These are phyloP conservation scores for Mercurialis annua DNA, from an alignment of 345 rosid species.

Conservation along the genomic window DNA sequence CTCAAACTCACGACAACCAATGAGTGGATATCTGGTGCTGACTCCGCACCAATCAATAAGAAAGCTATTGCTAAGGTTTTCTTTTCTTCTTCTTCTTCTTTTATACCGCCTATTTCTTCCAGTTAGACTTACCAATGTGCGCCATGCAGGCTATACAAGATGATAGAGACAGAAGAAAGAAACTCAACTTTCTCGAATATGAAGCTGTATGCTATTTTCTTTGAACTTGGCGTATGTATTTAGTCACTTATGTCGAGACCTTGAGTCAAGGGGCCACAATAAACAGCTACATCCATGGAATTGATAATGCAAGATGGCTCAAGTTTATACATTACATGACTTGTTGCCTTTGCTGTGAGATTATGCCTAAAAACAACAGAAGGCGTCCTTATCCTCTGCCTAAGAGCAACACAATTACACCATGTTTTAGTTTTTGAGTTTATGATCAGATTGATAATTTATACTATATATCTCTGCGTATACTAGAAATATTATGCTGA, in stretches of 20 bases:
- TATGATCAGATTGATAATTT: neutral
- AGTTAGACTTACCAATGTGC: slow-evolving; percentile 13
- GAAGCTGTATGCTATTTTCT: slow-evolving; percentile 76
- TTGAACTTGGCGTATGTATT: slow-evolving; percentile 25
- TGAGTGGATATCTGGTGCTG: slow-evolving; percentile 69
- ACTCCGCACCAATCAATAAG: slow-evolving; percentile 70
- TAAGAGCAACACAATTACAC: neutral
- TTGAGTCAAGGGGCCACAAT: neutral
- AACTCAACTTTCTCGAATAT: slow-evolving; percentile 74
- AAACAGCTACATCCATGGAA: neutral
- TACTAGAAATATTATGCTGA: slow-evolving; percentile 6
- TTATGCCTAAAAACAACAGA: neutral
- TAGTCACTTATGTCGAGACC: neutral
- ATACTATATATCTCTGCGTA: neutral
- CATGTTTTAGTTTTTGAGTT: neutral
- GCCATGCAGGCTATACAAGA: slow-evolving; percentile 58
- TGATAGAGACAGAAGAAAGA: slow-evolving; percentile 81
- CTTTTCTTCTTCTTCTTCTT: neutral
- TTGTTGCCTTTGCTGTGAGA: neutral
- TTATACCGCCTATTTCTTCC: neutral
- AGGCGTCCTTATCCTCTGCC: neutral
- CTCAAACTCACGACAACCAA: slow-evolving; percentile 64
- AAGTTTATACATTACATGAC: no score
- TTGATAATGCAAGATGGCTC: neutral
- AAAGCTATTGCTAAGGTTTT: slow-evolving; percentile 64